phyloP scores from a whole-genome alignment of 192 early-diverging fungal species.

The Entomortierella chlamydospora region DNA sequence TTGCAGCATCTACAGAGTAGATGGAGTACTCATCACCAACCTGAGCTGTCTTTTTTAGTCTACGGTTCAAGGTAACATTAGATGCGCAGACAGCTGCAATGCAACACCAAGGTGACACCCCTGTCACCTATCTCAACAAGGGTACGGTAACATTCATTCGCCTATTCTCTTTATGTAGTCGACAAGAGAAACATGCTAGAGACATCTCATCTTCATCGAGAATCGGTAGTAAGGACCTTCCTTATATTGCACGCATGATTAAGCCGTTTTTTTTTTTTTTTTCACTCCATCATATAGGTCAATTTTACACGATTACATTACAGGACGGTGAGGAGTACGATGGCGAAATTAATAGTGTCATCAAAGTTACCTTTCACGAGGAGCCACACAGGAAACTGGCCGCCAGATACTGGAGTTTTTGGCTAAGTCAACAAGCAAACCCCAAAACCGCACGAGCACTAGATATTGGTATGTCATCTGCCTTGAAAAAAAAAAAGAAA shows the following conservation, averaged over 20 bases:
- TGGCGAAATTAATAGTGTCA: constrained; percentile 62
- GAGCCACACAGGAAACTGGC: constrained; percentile 73
- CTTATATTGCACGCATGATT: not conserved
- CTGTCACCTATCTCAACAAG: constrained; percentile 80
- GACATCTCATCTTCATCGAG: not conserved
- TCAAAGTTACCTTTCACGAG: constrained; percentile 79
- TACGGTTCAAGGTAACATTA: constrained; percentile 46
- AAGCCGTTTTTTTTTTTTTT: not conserved
- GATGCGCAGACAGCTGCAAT: constrained; percentile 66
- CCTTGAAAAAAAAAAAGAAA: not conserved
- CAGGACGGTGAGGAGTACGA: constrained; percentile 62
- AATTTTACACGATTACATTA: constrained; percentile 68
- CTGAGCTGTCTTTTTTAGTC: constrained; percentile 9
- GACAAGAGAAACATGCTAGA: not conserved
- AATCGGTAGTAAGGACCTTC: not conserved
- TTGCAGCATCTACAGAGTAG: too few relatives aligned
- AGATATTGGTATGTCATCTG: constrained; percentile 63
- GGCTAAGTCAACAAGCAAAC: constrained; percentile 75
- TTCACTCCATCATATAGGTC: constrained; percentile 44
- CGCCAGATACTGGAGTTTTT: constrained; percentile 76
- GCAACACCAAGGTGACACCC: constrained; percentile 65
- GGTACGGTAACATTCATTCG: constrained; percentile 47
- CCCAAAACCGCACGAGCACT: constrained; percentile 68
- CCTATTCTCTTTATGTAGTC: not conserved
- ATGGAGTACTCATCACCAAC: not conserved